phyloP scores from a whole-genome alignment of 2,329 filamentous ascomycete genomes.

The Lecanoromycetidae sp. region DNA sequence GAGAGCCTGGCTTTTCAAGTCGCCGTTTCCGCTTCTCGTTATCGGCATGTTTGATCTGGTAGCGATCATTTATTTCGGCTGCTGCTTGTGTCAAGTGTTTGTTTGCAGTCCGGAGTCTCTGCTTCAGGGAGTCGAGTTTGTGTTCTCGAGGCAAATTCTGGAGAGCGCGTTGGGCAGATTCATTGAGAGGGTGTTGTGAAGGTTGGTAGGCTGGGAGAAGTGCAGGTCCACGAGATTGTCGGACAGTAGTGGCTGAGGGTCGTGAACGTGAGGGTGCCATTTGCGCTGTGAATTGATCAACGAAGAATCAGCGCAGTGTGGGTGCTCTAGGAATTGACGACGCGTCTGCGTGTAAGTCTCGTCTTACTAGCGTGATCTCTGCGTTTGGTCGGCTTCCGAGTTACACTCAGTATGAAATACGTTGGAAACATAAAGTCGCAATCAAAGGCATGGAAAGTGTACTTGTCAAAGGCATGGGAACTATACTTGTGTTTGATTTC shows the following conservation, averaged over 20 bases:
- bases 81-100: constrained; percentile 38
- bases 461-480: no score
- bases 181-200: constrained; percentile 40
- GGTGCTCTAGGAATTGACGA: no score
- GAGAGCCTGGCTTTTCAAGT: constrained; percentile 22
- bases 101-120: constrained; percentile 36
- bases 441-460: no score
- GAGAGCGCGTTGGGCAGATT: constrained; percentile 35
- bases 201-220: constrained; percentile 41
- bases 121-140: constrained; percentile 34
- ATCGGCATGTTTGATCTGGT: constrained; percentile 28
- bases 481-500: no score
- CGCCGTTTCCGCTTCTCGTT: constrained; percentile 27
- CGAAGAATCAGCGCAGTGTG: no score
- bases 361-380: no score
- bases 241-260: constrained; percentile 6
- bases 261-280: constrained; percentile 7
- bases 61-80: constrained; percentile 46
- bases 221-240: constrained; percentile 16
- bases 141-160: constrained; percentile 32
- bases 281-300: no score
- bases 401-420: no score
- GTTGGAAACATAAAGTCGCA: no score
- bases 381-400: no score
- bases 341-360: no score